Base-by-base conservation (phyloP, 2,329 filamentous ascomycete genomes). In the Ophioceras dolichostomum region DNA sequence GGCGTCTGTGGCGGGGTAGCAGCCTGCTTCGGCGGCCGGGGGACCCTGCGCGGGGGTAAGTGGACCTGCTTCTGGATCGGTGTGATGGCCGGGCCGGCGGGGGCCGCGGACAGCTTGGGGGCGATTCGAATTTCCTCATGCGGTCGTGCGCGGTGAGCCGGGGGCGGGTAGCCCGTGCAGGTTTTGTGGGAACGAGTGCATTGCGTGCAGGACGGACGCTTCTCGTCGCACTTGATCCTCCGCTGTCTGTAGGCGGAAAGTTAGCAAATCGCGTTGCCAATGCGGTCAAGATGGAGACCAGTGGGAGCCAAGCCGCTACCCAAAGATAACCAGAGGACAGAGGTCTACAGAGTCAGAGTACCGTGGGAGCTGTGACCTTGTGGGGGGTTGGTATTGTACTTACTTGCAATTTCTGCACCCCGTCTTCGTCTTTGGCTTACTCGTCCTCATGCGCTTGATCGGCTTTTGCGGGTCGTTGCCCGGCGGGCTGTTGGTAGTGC, bases 361-460 rank as follows among this genome's bases (percentile, higher is more conserved):
- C n/a, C n/a, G n/a, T n/a, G n/a, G n/a, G n/a, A n/a, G n/a, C n/a
- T n/a, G n/a, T n/a, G n/a, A n/a, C n/a, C n/a, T n/a, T n/a, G n/a
- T n/a, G n/a, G n/a, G n/a, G n/a, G n/a, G n/a, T 12, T 26, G 22
- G 22, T 8, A 26, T 8, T 34, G 26, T 38, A 65, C 75, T 53
- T 63, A 79, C 76, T 80, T 80, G 76, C 76, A 81, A 53, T 73
- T 77, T 47, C 64, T 65, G 55, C 76, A 80, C 29, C 76, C 76
- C 1, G 75, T 79, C 59, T 77, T 79, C 44, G 78, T 75, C 51
- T 79, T 79, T 12, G 71, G 69, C 45, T 64, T 69, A 51, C 71
- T 76, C 20, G 61, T 67, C 38, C 71, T 61, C 12, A 59, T 59
- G 37, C 68, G 62, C 49, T 64, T 70, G 26, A 13, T 14, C 5